Evolutionary conservation across 2,329 filamentous ascomycete species (phyloP).

Genomic region (Arthrobotrys conoides): DNA sequence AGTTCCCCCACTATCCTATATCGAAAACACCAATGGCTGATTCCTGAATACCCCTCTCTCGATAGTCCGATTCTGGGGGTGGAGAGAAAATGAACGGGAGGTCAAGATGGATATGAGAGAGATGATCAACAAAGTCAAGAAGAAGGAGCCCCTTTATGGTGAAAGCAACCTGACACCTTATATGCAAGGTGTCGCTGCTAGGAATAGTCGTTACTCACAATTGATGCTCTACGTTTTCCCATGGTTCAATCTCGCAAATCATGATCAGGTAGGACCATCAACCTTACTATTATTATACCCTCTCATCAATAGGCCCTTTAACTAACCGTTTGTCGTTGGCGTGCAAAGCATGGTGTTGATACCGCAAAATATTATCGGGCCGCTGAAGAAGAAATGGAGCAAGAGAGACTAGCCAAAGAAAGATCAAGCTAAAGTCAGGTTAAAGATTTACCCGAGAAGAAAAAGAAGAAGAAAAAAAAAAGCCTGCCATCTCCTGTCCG

Average conservation of each 20-base stretch:
- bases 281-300: not conserved
- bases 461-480: not conserved
- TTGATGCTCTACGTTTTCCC: constrained; percentile 87
- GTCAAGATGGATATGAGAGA: constrained; percentile 97
- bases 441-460: not conserved
- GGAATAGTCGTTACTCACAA: constrained; percentile 92
- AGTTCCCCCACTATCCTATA: not conserved
- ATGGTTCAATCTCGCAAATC: constrained; percentile 99
- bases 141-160: constrained; percentile 89
- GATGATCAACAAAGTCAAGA: constrained; percentile 97
- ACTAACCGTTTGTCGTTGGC: not conserved
- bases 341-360: constrained; percentile 86
- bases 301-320: not conserved
- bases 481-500: not conserved
- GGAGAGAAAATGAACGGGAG: constrained; percentile 91
- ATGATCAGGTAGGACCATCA: constrained; percentile 74
- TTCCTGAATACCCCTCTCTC: not conserved
- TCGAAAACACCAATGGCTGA: constrained; percentile 12
- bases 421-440: constrained; percentile 62
- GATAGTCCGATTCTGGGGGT: constrained; percentile 93
- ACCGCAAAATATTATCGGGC: constrained; percentile 98
- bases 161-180: constrained; percentile 82
- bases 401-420: constrained; percentile 71
- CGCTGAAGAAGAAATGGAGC: constrained; percentile 92
- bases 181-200: constrained; percentile 91